phyloP scores from a whole-genome alignment of 164 flowering plant genomes.

The Annona squamosa region DNA sequence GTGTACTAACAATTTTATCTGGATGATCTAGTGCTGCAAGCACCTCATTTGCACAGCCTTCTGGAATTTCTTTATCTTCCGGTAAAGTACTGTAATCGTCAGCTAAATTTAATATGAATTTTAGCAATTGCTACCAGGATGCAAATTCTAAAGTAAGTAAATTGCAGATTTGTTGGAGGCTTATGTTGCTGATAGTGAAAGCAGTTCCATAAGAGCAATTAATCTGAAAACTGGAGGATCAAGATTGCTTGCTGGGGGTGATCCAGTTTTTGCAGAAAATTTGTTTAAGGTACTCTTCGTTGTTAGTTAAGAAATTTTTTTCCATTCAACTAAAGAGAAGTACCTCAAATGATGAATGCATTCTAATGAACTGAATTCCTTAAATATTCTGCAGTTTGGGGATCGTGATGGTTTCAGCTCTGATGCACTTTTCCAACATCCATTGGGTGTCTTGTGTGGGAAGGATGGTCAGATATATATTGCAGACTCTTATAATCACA shows the following conservation, averaged over 20 bases:
- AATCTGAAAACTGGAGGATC: conserved; percentile 85
- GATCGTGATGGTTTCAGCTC: conserved; percentile 88
- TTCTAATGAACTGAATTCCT: neutral
- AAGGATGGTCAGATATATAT: conserved; percentile 63
- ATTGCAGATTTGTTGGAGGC: conserved; percentile 52
- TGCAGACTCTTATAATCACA: conserved; percentile 92
- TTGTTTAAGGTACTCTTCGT: conserved; percentile 56
- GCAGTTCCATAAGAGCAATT: conserved; percentile 89
- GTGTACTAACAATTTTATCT: conserved; percentile 6
- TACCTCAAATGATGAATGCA: neutral
- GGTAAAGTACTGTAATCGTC: conserved; percentile 35
- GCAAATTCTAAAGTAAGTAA: neutral
- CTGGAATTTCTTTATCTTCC: conserved; percentile 74
- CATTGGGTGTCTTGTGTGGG: conserved; percentile 76
- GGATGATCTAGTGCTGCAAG: conserved; percentile 47
- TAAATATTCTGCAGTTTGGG: conserved; percentile 58
- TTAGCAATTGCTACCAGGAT: neutral
- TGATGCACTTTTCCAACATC: conserved; percentile 95
- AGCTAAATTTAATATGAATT: neutral
- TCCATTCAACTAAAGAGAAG: neutral
- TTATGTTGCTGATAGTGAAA: conserved; percentile 92
- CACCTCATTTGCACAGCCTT: conserved; percentile 94
- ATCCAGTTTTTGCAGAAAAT: conserved; percentile 77
- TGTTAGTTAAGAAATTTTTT: conserved; percentile 1
- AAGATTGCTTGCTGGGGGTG: conserved; percentile 85